These are phyloP conservation scores for Vicia faba DNA, from an alignment of 306 rosid genomes.

Conservation along the genomic window DNA sequence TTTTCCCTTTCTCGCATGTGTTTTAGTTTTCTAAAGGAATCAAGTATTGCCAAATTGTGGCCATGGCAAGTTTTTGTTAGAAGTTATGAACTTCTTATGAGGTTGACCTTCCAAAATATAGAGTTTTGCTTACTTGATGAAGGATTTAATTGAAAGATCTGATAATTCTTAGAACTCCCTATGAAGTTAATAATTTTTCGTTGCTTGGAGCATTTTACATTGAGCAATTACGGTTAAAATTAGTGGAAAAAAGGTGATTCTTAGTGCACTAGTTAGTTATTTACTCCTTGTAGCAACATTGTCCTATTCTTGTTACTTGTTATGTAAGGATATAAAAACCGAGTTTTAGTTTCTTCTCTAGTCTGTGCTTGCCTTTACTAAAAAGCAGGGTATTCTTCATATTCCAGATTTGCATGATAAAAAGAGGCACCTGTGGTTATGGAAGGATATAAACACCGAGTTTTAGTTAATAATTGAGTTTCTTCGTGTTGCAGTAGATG, in stretches of 20 bases:
- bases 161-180: conserved; percentile 1
- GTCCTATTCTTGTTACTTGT: too few relatives aligned
- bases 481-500: neutral
- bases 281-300: too few relatives aligned
- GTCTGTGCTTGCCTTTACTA: conserved; percentile 18
- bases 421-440: neutral
- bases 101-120: neutral
- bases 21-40: neutral
- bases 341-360: too few relatives aligned
- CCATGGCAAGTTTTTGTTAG: conserved; percentile 2
- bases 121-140: neutral
- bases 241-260: neutral
- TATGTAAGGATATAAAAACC: too few relatives aligned
- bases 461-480: neutral
- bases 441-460: neutral
- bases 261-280: too few relatives aligned
- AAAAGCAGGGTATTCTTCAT: neutral
- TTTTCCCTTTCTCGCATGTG: neutral
- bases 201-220: neutral
- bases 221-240: conserved; percentile 1
- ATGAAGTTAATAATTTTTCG: neutral
- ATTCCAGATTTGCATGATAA: neutral
- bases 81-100: neutral
- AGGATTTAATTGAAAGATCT: neutral
- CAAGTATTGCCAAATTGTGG: neutral